Base-by-base conservation (phyloP, 2,329 filamentous ascomycete genomes). In the Aspergillus sp. region DNA sequence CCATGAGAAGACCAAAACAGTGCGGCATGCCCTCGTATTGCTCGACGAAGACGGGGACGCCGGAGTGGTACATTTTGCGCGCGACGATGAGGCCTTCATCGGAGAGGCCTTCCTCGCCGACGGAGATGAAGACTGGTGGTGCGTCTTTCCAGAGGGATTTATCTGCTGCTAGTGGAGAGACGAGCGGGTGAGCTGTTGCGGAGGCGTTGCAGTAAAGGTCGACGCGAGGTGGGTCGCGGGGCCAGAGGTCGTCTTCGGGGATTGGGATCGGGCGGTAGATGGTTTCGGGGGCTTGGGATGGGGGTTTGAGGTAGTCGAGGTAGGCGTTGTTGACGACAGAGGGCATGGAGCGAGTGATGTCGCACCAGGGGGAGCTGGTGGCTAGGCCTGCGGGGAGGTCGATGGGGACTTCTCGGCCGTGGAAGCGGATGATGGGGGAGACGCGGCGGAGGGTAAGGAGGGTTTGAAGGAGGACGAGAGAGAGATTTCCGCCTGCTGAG, bases 1-100 rank as follows among this genome's bases (percentile, higher is more conserved):
- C 65, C 47, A 88, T 67, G 1, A 87, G 53, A 53, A 82, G 58
- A 0, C 77, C 80, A 60, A 88, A 73, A 44, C 70, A 72, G 49
- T 74, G 72, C 7, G 72, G 72, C 67, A 73, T 72, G 7, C 71
- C 71, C 49, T 74, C 72, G 43, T 69, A 73, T 42, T 67, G 65
- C 42, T 73, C 66, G 5, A 71, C 61, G 3, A 68, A 53, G 7
- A 72, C 63, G 1, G 64, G 50, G 3, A 59, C 65, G 20, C 70
- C 70, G 7, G 57, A 65, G 13, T 62, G 58, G 48, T 70, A 61
- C 25, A 73, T 59, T 23, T 65, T 68, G 17, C 70, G 65, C 3
- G 71, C 70, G 2, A 70, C 43, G 5, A 73, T 53, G 1, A 70
- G 53, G 7, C 55, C 63, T 48, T 74, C 72, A 44, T 74, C 72